Evolutionary conservation across 495 filamentous ascomycete species (phyloP).

Genomic region (Trichoderma orchidacearum): DNA sequence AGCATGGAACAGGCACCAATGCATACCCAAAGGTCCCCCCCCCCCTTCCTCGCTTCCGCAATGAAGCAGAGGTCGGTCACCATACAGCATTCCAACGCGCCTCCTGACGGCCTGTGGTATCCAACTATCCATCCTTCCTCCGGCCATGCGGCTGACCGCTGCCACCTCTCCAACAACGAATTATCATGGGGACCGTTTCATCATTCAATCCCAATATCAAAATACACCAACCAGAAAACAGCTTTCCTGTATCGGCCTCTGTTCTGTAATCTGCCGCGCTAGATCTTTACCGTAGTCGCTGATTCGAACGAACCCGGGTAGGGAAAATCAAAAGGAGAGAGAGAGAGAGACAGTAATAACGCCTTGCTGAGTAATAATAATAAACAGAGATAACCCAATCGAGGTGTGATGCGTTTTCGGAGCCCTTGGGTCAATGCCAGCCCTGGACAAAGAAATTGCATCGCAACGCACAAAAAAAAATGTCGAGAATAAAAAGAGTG

Average conservation of each 20-base stretch:
- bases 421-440: not conserved
- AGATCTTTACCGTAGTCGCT: not conserved
- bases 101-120: not conserved
- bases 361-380: not conserved
- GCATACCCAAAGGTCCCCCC: too few species aligned
- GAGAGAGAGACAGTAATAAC: not conserved
- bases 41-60: not conserved
- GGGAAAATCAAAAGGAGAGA: not conserved
- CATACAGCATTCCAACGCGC: not conserved
- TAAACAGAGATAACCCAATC: not conserved
- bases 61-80: not conserved
- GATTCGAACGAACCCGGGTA: not conserved
- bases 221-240: not conserved
- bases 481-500: not conserved
- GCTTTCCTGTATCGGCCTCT: not conserved
- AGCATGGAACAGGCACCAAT: too few species aligned
- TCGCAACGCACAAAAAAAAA: not conserved
- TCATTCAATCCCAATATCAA: not conserved
- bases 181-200: not conserved
- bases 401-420: not conserved
- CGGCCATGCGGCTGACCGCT: not conserved
- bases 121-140: not conserved
- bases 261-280: not conserved
- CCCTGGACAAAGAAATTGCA: not conserved
- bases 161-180: not conserved